phyloP scores from a whole-genome alignment of 192 early-diverging fungal genomes.

The Coemansia biformis region DNA sequence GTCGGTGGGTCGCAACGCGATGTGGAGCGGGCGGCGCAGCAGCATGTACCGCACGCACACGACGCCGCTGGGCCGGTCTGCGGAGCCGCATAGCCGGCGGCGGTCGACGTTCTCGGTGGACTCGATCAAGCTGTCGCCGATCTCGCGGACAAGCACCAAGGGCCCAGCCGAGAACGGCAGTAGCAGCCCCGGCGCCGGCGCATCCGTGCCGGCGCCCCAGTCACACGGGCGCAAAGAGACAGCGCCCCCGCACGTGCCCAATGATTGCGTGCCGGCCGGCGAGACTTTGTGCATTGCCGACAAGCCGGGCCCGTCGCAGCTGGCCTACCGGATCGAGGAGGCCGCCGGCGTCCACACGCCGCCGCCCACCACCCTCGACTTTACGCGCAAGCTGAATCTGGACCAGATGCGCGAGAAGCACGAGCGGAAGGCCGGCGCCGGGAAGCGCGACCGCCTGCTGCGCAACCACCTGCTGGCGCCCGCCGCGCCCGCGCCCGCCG shows the following conservation, averaged over 20 bases:
- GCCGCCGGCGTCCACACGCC: slow-evolving; percentile 41
- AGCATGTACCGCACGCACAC: slow-evolving; percentile 46
- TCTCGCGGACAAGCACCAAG: slow-evolving; percentile 30
- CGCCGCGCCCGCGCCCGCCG: neutral
- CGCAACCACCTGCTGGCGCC: slow-evolving; percentile 7
- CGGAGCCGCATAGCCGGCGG: slow-evolving; percentile 47
- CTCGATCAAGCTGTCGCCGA: slow-evolving; percentile 40
- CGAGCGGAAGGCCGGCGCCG: slow-evolving; percentile 26
- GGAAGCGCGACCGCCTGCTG: slow-evolving; percentile 39
- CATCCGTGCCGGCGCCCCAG: neutral
- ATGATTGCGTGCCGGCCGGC: neutral
- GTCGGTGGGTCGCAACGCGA: slow-evolving; percentile 33
- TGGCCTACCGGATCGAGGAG: slow-evolving; percentile 42
- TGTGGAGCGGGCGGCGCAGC: slow-evolving; percentile 49
- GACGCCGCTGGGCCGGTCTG: slow-evolving; percentile 43
- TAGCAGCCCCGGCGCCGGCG: neutral
- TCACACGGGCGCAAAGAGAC: neutral
- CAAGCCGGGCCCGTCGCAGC: slow-evolving; percentile 39
- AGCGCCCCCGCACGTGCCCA: neutral
- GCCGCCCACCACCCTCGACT: slow-evolving; percentile 42
- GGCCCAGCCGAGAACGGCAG: too few species aligned
- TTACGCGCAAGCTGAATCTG: slow-evolving; percentile 45
- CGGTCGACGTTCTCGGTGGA: slow-evolving; percentile 45
- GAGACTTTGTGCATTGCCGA: slow-evolving; percentile 1
- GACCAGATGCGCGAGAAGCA: slow-evolving; percentile 44